Base-by-base conservation (phyloP, 306 rosid species). In the Clitoria ternatea region DNA sequence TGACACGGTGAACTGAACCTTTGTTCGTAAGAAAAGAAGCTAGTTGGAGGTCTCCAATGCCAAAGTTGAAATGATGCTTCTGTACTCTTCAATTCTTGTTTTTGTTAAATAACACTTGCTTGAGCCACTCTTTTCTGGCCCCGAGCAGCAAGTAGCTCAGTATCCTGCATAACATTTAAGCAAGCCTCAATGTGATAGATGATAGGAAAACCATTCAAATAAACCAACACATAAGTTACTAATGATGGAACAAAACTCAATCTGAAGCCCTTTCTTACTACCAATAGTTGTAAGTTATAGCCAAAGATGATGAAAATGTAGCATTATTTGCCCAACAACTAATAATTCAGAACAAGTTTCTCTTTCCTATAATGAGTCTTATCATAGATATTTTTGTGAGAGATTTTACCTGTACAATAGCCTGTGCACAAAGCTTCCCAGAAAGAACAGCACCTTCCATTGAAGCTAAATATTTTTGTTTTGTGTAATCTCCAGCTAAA, bases 371-470 rank as follows among this genome's bases (percentile, higher is more conserved):
- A n/a, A n/a, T n/a, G n/a, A n/a, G n/a, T n/a, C n/a, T n/a, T n/a
- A n/a, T n/a, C 8, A 43, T 1, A 47, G 74, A 62, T 53, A 17
- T 9, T 61, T 68, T 13, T n/a, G 47, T 17, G 17, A 36, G 30
- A 56, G 68, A 59, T 74, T 62, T 80, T 87, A 93, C 98, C 98
- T 89, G 89, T 77, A 90, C 88, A 85, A 89, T 90, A 11, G 97
- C 94, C 77, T 90, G 96, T 24, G 98, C 96, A 84, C 97, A 94
- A 71, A 94, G 77, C 93, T 94, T 94, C 63, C 98, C 98, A 1
- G 97, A 94, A 52, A 94, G 89, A 83, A 94, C 95, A 17, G 97
- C 98, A 6, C 98, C 98, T 91, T 94, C 98, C 98, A 90, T 94
- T 52, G 98, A 94, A 54, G 98, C 98, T 84, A 94, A 76, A 81